phyloP scores from a whole-genome alignment of 768 basidiomycete genomes.

The Rhodotorula diobovata region DNA sequence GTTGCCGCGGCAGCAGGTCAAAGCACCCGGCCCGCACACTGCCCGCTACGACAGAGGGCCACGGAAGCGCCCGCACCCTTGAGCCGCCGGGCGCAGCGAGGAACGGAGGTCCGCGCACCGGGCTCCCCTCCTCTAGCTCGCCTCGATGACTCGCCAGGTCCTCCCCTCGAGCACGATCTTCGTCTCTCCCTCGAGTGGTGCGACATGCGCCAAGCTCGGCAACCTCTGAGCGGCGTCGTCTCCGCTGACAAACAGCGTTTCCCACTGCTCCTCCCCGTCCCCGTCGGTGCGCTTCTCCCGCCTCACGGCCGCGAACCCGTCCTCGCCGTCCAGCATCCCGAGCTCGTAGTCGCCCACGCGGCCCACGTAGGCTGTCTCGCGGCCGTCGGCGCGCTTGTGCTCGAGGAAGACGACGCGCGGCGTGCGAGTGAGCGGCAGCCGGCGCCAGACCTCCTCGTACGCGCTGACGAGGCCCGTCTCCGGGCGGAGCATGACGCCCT shows the following conservation, averaged over 20 bases:
- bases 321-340: not conserved
- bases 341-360: slow-evolving; percentile 21
- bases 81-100: no score
- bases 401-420: slow-evolving; percentile 1
- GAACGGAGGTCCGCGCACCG: no score
- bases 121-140: not conserved
- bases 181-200: not conserved
- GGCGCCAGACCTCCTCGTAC: slow-evolving; percentile 39
- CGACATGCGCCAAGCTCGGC: not conserved
- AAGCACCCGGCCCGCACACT: no score
- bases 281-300: not conserved
- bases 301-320: not conserved
- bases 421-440: not conserved
- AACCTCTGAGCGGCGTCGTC: not conserved
- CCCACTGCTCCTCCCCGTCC: no score
- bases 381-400: not conserved
- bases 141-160: not conserved
- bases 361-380: slow-evolving; percentile 9
- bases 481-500: slow-evolving; percentile 31
- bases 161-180: not conserved
- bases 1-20: no score
- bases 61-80: no score
- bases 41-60: no score
- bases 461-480: slow-evolving; percentile 2
- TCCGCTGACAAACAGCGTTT: not conserved